Base-by-base conservation (phyloP, 768 basidiomycete species). In the Pulveroboletus sp. region DNA sequence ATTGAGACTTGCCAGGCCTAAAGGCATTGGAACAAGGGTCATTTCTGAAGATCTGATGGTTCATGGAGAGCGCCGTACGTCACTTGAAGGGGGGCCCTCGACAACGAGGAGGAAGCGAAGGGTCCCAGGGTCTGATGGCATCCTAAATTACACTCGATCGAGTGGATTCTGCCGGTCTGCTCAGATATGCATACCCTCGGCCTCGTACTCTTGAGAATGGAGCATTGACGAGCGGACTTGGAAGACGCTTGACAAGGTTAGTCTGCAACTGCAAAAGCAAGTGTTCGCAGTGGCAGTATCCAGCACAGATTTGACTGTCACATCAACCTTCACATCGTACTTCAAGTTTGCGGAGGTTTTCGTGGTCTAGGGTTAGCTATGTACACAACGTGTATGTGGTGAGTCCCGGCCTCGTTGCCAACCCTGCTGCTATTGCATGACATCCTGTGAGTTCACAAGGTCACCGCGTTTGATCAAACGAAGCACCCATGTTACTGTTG, bases 391-490 rank as follows among this genome's bases (percentile, higher is more conserved):
- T 55, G 56, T 30, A 46, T 46, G 21, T n/a, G 42, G 50, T 39
- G 43, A 30, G 49, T 21, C 28, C 40, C 17, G 39, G 26, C 61
- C 61, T 60, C 53, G 11, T 62, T 55, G 18, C 47, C 11, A 33
- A 41, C 38, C 56, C 46, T 33, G 11, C 3, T 27, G 10, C 24
- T 18, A 37, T 24, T 21, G 8, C n/a, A 41, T 24, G 31, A 49
- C 38, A 48, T 32, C 52, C 21, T 35, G 49, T 51, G 44, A 41
- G 31, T 44, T 49, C 47, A 60, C 55, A 36, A 54, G 55, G 32
- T 63, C 38, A 31, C 60, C 55, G 58, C 37, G 49, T 54, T 46
- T 21, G 28, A 57, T 60, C 47, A 45, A 54, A 39, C 28, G 50
- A 17, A 32, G 38, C 18, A 24, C 28, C 37, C 51, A 27, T 37